Evolutionary conservation across 306 rosid genomes (phyloP).

Genomic region (Pyrus betulifolia): DNA sequence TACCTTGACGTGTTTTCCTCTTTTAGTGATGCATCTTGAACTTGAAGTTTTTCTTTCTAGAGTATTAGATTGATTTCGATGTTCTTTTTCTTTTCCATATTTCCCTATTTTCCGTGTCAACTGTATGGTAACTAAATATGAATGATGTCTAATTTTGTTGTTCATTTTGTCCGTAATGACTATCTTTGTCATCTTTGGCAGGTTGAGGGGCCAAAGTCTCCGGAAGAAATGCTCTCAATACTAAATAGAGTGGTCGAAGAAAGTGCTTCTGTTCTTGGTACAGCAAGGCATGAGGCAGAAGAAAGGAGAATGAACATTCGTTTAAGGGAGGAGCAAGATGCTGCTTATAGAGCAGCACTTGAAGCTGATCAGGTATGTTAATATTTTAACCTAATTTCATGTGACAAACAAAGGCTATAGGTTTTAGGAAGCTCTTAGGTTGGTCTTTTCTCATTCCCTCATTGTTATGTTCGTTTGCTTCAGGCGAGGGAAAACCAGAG

Average conservation of each 20-base stretch:
- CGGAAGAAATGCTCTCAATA: conserved; percentile 71
- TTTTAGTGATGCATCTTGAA: neutral
- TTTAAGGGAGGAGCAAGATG: conserved; percentile 98
- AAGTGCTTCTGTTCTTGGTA: conserved; percentile 72
- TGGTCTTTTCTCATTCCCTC: conserved; percentile 13
- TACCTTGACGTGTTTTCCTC: neutral
- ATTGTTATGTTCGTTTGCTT: conserved; percentile 14
- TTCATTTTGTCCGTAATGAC: neutral
- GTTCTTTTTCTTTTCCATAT: neutral
- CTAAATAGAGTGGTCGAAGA: conserved; percentile 90
- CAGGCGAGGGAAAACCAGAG: conserved; percentile 94
- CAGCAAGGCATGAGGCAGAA: conserved; percentile 86
- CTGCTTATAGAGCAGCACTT: conserved; percentile 95
- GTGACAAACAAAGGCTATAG: neutral
- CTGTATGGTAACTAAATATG: neutral
- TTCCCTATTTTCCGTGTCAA: neutral
- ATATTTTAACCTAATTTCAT: neutral
- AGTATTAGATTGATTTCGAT: neutral
- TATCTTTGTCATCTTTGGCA: conserved; percentile 29
- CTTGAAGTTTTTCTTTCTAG: neutral
- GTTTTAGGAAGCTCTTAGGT: conserved; percentile 5
- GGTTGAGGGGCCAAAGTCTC: conserved; percentile 88
- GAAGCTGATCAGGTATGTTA: conserved; percentile 94
- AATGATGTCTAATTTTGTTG: neutral
- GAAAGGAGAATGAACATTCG: conserved; percentile 69